Evolutionary conservation across 176 grass and related monocot genomes (phyloP).

Genomic region (Rhynchospora pubera): DNA sequence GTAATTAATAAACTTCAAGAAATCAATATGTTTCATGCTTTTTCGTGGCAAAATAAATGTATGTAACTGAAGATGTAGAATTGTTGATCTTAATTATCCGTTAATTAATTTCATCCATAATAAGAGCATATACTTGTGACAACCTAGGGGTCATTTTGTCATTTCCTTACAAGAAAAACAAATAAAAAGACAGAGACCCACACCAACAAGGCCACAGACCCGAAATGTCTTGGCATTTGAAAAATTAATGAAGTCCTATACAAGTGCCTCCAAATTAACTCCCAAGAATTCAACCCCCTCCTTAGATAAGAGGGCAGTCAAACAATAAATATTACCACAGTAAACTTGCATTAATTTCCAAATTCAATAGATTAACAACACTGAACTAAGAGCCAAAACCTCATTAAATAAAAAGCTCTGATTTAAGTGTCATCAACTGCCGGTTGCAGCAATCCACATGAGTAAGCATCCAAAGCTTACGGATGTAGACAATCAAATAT

Average conservation of each 20-base stretch:
- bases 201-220: neutral
- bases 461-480: constrained; percentile 2
- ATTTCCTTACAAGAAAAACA: no score
- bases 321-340: neutral
- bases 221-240: neutral
- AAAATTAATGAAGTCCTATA: neutral
- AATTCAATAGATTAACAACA: neutral
- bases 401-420: neutral
- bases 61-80: no score
- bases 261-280: neutral
- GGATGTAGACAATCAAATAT: neutral
- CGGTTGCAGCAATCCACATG: neutral
- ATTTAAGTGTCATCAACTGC: constrained; percentile 6
- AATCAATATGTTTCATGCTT: no score
- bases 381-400: neutral
- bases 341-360: neutral
- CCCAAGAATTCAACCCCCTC: neutral
- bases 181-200: no score
- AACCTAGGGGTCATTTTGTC: no score
- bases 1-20: no score
- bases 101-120: no score
- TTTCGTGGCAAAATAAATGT: no score
- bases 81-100: no score
- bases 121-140: no score
- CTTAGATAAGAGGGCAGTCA: neutral